These are phyloP conservation scores for Pleochaeta shiraiana DNA, from an alignment of 2,329 filamentous ascomycete species.

Conservation along the genomic window DNA sequence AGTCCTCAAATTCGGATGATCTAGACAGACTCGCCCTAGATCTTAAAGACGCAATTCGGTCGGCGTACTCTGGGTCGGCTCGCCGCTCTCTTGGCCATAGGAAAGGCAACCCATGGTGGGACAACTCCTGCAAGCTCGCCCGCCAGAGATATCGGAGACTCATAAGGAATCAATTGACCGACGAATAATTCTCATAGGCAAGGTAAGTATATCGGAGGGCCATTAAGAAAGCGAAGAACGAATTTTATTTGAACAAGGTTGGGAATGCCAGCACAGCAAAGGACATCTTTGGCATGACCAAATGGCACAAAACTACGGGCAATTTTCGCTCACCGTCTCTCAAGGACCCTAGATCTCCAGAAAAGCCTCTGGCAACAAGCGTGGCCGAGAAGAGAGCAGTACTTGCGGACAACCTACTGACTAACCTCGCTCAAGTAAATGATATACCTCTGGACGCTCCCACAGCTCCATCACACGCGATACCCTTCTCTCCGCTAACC, in stretches of 20 bases:
- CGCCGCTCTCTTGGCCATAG: no score
- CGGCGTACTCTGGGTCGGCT: no score
- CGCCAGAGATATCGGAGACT: no score
- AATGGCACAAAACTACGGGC: not conserved
- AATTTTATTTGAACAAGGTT: conserved; percentile 16
- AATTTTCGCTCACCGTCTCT: not conserved
- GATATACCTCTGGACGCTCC: no score
- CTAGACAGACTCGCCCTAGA: no score
- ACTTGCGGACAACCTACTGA: not conserved
- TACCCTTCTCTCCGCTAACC: not conserved
- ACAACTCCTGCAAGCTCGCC: no score
- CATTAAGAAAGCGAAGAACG: not conserved
- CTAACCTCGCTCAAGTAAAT: not conserved
- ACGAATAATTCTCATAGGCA: no score
- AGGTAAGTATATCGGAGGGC: no score
- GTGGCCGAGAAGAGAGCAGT: not conserved
- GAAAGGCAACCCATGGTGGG: no score
- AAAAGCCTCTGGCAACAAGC: not conserved
- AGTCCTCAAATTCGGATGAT: no score
- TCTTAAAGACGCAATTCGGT: no score
- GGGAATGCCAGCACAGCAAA: not conserved
- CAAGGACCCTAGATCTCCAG: not conserved
- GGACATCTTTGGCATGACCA: not conserved
- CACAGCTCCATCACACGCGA: not conserved
- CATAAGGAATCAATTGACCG: no score